phyloP scores from a whole-genome alignment of 2,329 filamentous ascomycete species.

The Sporothrix brasiliensis region DNA sequence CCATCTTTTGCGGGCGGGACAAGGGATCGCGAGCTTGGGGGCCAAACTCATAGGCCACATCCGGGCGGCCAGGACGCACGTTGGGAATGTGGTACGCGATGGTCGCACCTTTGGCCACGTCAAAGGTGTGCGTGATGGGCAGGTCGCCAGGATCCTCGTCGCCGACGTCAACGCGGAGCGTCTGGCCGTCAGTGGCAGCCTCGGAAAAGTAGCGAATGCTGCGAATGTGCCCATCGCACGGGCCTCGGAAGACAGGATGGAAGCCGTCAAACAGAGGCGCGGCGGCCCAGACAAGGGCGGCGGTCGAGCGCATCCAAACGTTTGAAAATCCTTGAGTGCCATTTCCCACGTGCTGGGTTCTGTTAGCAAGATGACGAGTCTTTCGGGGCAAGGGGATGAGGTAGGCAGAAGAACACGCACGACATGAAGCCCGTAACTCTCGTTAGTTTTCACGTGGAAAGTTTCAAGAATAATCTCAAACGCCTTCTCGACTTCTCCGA shows the following conservation, averaged over 20 bases:
- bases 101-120: neutral
- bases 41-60: neutral
- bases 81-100: neutral
- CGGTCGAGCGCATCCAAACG: conserved; percentile 20
- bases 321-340: conserved; percentile 3
- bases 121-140: neutral
- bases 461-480: neutral
- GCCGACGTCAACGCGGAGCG: neutral
- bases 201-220: conserved; percentile 28
- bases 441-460: conserved; percentile 14
- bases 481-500: neutral
- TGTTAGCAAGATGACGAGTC: neutral
- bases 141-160: neutral
- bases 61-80: neutral
- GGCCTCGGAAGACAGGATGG: conserved; percentile 26
- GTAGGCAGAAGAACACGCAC: neutral
- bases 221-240: neutral
- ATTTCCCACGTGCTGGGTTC: conserved; percentile 25
- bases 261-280: conserved; percentile 27
- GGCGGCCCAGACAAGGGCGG: conserved; percentile 24
- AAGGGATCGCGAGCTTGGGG: neutral
- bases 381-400: neutral
- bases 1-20: neutral
- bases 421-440: conserved; percentile 27
- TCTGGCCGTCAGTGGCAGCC: conserved; percentile 13